These are phyloP conservation scores for Beauveria scarabaeidicola DNA, from an alignment of 2,329 filamentous ascomycete species.

Conservation along the genomic window DNA sequence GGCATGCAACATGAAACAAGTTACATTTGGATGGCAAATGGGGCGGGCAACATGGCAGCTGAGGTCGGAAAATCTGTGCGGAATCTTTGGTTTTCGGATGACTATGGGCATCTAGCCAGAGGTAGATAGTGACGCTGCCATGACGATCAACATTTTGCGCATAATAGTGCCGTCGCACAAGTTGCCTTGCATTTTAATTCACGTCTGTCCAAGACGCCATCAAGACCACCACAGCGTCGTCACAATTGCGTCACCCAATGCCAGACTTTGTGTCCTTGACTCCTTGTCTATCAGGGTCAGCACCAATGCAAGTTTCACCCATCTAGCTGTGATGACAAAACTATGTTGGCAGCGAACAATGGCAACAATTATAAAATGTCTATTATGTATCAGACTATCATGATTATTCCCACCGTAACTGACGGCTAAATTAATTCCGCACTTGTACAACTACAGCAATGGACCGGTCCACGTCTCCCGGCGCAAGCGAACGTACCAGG, in stretches of 20 bases:
- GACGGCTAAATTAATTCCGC: not conserved
- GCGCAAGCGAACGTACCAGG: constrained; percentile 72
- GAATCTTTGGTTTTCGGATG: not conserved
- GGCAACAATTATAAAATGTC: no score
- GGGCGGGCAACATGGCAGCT: no score
- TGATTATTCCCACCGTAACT: not conserved
- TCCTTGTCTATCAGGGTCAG: no score
- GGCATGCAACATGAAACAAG: not conserved
- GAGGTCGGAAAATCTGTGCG: not conserved
- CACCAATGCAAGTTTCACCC: no score
- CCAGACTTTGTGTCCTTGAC: no score
- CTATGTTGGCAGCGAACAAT: no score
- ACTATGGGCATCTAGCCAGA: not conserved
- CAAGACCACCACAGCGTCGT: no score
- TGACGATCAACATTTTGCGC: not conserved
- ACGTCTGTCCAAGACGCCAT: no score
- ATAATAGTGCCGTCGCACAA: no score
- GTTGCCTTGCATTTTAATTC: no score
- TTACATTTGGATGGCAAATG: not conserved
- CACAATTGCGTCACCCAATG: no score
- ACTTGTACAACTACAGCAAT: constrained; percentile 31
- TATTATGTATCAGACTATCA: not conserved
- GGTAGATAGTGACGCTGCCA: not conserved
- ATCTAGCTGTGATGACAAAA: no score
- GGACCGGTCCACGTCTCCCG: constrained; percentile 75